Conservation (phyloP, 805 yeast genomes). For the Yarrowia sp. region DNA sequence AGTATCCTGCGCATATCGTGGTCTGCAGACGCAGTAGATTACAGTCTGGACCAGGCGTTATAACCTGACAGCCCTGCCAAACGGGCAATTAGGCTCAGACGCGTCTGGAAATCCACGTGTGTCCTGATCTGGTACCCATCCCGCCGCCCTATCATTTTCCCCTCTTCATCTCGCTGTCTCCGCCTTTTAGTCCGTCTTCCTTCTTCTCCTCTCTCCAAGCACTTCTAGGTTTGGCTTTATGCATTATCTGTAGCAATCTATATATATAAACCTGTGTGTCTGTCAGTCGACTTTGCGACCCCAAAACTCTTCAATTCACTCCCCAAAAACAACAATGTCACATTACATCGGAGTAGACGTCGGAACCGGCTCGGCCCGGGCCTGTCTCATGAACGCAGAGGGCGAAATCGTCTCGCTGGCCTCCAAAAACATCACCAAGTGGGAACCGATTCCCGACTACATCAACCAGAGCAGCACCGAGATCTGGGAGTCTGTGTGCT, state of each 20-base stretch:
- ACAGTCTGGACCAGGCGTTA: not conserved
- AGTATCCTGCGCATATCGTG: conserved; percentile 5
- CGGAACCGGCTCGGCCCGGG: conserved; percentile 98
- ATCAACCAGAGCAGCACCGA: conserved; percentile 82
- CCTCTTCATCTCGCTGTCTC: conserved; percentile 14
- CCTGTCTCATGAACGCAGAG: conserved; percentile 82
- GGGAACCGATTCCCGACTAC: conserved; percentile 57
- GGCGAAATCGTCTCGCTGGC: conserved; percentile 79
- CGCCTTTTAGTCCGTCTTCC: conserved; percentile 1
- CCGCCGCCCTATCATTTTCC: not conserved
- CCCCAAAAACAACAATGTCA: not conserved
- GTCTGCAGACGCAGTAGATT: not conserved
- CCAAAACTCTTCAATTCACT: not conserved
- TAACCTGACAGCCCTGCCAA: not conserved
- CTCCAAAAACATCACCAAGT: conserved; percentile 76
- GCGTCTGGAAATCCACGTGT: not conserved
- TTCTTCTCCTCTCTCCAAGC: not conserved
- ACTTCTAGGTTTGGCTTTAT: conserved; percentile 1
- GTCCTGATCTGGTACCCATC: not conserved
- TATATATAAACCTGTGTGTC: conserved; percentile 11
- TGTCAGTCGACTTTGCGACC: not conserved
- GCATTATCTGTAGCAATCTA: conserved; percentile 32
- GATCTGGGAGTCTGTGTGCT: conserved; percentile 85
- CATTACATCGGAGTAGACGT: conserved; percentile 86
- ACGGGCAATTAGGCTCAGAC: not conserved